These are phyloP conservation scores for Ustilago crameri DNA, from an alignment of 1,284 basidiomycete species.

Conservation along the genomic window DNA sequence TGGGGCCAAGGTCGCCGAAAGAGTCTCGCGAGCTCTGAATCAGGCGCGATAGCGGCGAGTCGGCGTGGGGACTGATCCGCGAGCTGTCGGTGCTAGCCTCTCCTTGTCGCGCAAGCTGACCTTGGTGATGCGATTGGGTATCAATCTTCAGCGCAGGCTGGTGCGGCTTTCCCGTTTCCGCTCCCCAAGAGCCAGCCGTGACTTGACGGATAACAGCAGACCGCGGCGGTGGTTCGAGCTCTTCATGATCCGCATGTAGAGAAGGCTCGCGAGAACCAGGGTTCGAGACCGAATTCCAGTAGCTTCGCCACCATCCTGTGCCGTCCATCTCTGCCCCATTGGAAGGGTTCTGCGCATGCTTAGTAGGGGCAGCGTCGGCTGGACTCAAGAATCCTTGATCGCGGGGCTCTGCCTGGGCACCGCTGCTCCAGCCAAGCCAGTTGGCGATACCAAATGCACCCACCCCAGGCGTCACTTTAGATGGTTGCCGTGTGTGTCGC, in stretches of 20 bases:
- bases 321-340: conserved; percentile 6
- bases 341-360: neutral
- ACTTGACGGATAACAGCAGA: conserved; percentile 33
- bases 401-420: neutral
- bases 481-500: neutral
- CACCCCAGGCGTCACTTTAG: conserved; percentile 14
- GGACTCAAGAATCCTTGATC: neutral
- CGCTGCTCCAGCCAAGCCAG: conserved; percentile 35
- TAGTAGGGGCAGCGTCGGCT: neutral
- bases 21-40: conserved; percentile 41
- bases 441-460: conserved; percentile 35
- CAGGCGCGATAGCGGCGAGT: conserved; percentile 31
- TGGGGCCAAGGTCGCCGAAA: conserved; percentile 21
- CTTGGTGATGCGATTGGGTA: neutral
- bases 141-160: conserved; percentile 21
- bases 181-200: conserved; percentile 37
- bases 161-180: neutral
- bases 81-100: conserved; percentile 23
- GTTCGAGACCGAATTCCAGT: conserved; percentile 36
- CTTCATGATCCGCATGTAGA: conserved; percentile 7
- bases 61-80: conserved; percentile 25
- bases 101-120: neutral
- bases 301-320: conserved; percentile 36
- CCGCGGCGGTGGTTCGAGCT: conserved; percentile 15
- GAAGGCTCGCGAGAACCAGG: conserved; percentile 27